Evolutionary conservation across 805 yeast species (phyloP).

Genomic region (Yarrowia hollandica): DNA sequence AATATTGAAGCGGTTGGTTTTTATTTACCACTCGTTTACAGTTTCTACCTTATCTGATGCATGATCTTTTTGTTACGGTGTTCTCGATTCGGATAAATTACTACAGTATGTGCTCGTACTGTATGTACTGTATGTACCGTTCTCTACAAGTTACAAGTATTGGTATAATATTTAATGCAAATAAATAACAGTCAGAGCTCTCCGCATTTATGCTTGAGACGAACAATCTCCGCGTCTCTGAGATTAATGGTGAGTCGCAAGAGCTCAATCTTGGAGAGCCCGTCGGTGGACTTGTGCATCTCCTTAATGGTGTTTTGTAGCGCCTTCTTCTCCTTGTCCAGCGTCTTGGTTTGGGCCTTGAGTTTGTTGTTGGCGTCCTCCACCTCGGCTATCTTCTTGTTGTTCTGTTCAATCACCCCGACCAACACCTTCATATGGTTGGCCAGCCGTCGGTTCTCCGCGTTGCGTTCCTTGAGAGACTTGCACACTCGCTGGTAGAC

Average conservation of each 20-base stretch:
- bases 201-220: slow-evolving; percentile 25
- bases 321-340: slow-evolving; percentile 22
- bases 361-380: background rate
- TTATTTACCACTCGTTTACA: too few species aligned
- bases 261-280: slow-evolving; percentile 26
- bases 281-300: slow-evolving; percentile 28
- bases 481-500: slow-evolving; percentile 37
- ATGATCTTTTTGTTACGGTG: too few species aligned
- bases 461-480: slow-evolving; percentile 29
- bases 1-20: background rate
- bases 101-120: too few species aligned
- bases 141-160: background rate
- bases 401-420: slow-evolving; percentile 9
- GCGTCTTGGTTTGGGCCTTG: background rate
- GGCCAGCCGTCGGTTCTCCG: slow-evolving; percentile 16
- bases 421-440: slow-evolving; percentile 27
- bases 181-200: slow-evolving; percentile 28
- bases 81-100: too few species aligned
- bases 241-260: slow-evolving; percentile 16
- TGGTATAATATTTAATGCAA: slow-evolving; percentile 6
- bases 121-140: too few species aligned
- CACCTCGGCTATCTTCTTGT: slow-evolving; percentile 12
- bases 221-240: slow-evolving; percentile 24
- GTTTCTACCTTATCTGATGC: too few species aligned
- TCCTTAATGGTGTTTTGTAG: slow-evolving; percentile 27